Evolutionary conservation across 2,329 filamentous ascomycete genomes (phyloP).

Genomic region (Teratosphaeria nubilosa): DNA sequence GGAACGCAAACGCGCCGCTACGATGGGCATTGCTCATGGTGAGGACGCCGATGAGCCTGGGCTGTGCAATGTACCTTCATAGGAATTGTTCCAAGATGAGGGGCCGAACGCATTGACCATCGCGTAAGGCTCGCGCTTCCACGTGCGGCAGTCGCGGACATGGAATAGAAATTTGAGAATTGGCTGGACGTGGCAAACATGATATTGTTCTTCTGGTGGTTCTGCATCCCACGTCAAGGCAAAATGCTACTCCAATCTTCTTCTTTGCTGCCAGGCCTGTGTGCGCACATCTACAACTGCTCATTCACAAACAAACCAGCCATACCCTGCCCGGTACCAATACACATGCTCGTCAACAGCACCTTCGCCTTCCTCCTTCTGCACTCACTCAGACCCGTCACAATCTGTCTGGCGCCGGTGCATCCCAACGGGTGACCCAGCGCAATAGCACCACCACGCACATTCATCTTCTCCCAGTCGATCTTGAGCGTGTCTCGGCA

Average conservation of each 20-base stretch:
- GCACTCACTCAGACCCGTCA: constrained; percentile 52
- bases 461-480: constrained; percentile 68
- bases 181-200: neutral
- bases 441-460: constrained; percentile 71
- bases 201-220: neutral
- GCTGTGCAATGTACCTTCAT: no score
- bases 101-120: neutral
- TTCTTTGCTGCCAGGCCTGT: neutral
- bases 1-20: neutral
- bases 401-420: constrained; percentile 71
- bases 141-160: neutral
- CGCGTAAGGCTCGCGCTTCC: neutral
- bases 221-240: neutral
- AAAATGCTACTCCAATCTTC: neutral
- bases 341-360: constrained; percentile 83
- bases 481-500: constrained; percentile 47
- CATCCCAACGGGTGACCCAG: constrained; percentile 73
- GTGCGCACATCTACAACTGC: constrained; percentile 32
- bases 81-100: neutral
- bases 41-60: neutral
- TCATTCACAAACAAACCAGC: constrained; percentile 57
- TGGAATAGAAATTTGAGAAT: neutral
- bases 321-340: constrained; percentile 57
- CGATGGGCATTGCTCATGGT: neutral
- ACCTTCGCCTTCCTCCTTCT: constrained; percentile 25